A percentile compares a stretch with the other conserved stretches of the same genome.
Conservation (phyloP, 1,284 basidiomycete genomes). For the Fistulina hepatica region DNA sequence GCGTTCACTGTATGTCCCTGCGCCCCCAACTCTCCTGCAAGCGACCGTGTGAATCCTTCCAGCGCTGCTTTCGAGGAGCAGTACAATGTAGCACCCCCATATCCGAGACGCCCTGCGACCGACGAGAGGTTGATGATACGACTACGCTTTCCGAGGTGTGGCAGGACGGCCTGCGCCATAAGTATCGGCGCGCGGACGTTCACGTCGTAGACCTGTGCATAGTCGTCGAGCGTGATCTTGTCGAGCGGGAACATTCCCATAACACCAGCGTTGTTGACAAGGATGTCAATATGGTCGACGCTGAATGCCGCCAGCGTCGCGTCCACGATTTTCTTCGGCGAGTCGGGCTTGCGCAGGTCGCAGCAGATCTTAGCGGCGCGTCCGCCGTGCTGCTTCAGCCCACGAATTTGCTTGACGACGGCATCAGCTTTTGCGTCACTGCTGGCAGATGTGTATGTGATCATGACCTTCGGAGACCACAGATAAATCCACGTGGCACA, state of each 20-base stretch:
- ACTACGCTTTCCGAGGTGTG: neutral
- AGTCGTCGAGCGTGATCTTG: neutral
- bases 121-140: constrained; percentile 1
- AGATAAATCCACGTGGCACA: constrained; percentile 11
- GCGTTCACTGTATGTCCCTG: neutral
- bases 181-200: neutral
- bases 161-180: neutral
- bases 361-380: neutral
- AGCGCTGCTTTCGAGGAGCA: neutral
- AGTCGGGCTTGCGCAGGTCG: neutral
- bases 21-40: neutral
- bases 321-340: neutral
- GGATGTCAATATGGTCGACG: neutral
- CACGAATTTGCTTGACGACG: neutral
- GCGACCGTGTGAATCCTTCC: neutral
- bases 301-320: neutral
- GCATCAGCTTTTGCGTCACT: neutral
- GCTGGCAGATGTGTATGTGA: constrained; percentile 4
- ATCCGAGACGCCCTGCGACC: neutral
- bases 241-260: neutral
- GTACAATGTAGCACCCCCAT: neutral
- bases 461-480: constrained; percentile 13
- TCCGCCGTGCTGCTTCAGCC: neutral
- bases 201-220: neutral
- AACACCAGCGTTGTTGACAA: neutral